Base-by-base conservation (phyloP, 1,139 yeast genomes). In the Nakaseomyces bracarensis region DNA sequence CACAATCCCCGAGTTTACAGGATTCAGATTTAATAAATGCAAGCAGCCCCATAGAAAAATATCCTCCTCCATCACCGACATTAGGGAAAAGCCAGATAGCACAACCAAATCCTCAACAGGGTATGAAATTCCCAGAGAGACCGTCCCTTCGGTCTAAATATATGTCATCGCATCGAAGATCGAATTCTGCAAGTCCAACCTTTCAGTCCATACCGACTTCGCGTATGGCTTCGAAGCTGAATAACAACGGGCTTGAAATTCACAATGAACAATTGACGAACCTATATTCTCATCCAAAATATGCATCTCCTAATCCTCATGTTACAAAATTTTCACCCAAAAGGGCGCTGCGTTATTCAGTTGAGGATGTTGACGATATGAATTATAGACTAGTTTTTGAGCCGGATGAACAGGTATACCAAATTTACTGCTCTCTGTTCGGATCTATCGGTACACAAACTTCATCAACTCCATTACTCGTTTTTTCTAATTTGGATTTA, bases 341-440 rank as follows among this genome's bases (percentile, higher is more conserved):
- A 14, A 42, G 38, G 34, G 35, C 33, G 25, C 20, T 53, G 15
- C 46, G 43, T 15, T 47, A 29, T 20, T 44, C 45, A 3, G 40
- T 48, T 8, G 50, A 50, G 33, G 34, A 37, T 3, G 15, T 40
- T 2, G 38, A 41, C 34, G 43, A 43, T 9, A 30, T 42, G 16
- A 27, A 30, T 2, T 45, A 39, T 30, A 48, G 45, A 39, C 42
- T 57, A 3, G 39, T 51, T 9, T 55, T 59, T 37, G 51, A 50
- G 21, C 61, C 64, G 2, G 62, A 59, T 38, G 58, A 54, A 44
- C 43, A 51, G 23, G 48, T 56, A 2, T 45, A 47, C 18, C 51
- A 51, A 36, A 49, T 59, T 21, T 54, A 54, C 41, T 43, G 37
- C 18, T 51, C 45, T 23, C 33, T 57, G 19, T 59, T 49, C 42